A percentile compares a stretch with the other conserved stretches of the same genome.
phyloP scores from a whole-genome alignment of 495 filamentous ascomycete genomes.

The Astrocystis sublimbata region DNA sequence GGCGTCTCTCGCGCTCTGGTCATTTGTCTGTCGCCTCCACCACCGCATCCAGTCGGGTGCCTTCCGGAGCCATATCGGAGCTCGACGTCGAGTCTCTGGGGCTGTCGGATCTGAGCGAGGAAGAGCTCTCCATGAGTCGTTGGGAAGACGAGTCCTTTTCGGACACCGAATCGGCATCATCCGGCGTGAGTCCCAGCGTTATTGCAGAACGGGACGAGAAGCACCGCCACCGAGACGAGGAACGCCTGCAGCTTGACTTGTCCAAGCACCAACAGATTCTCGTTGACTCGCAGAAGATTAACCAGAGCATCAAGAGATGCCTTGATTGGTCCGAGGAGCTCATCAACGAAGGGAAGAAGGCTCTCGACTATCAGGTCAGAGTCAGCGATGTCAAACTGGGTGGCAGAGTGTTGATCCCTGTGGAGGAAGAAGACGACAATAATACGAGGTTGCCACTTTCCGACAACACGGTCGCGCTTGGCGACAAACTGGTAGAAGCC shows the following conservation, averaged over 20 bases:
- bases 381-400: slow-evolving; percentile 78
- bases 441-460: slow-evolving; percentile 15
- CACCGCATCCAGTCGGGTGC: slow-evolving; percentile 22
- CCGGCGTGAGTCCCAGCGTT: slow-evolving; percentile 46
- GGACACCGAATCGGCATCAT: slow-evolving; percentile 46
- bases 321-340: slow-evolving; percentile 83
- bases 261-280: slow-evolving; percentile 86
- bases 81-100: slow-evolving; percentile 29
- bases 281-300: slow-evolving; percentile 87
- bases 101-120: slow-evolving; percentile 57
- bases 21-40: slow-evolving; percentile 56
- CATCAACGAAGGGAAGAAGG: slow-evolving; percentile 83
- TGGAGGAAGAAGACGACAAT: slow-evolving; percentile 58
- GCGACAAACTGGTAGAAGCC: slow-evolving; percentile 15
- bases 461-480: slow-evolving; percentile 30
- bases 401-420: slow-evolving; percentile 72
- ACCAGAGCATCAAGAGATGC: slow-evolving; percentile 87
- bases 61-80: slow-evolving; percentile 31
- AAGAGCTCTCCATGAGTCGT: slow-evolving; percentile 43
- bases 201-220: slow-evolving; percentile 46
- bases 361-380: slow-evolving; percentile 75
- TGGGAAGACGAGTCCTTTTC: slow-evolving; percentile 35
- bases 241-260: slow-evolving; percentile 76
- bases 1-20: slow-evolving; percentile 76
- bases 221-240: slow-evolving; percentile 66